Percentiles rank a stretch among this genome's conserved stretches.
Evolutionary conservation across 768 basidiomycete genomes (phyloP).

Genomic region (Macrocybe gigantea): DNA sequence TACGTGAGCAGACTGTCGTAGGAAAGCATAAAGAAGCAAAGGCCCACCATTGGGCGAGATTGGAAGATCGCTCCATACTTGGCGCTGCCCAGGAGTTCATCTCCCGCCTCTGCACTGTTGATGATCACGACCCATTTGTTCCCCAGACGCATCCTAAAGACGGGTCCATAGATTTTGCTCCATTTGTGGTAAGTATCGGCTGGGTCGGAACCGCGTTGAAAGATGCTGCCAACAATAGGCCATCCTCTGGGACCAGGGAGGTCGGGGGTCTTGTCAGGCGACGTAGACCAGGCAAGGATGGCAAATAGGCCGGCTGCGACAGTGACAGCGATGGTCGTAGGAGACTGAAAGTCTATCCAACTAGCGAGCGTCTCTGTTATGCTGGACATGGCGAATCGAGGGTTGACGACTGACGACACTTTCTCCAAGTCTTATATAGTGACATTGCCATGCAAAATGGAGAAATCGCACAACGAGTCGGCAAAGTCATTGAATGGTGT

Average conservation of each 20-base stretch:
- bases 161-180: conserved; percentile 12
- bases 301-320: neutral
- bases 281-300: conserved; percentile 6
- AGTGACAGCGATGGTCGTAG: neutral
- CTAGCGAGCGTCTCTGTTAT: no score
- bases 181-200: conserved; percentile 12
- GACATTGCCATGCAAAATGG: no score
- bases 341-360: no score
- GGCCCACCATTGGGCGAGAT: conserved; percentile 9
- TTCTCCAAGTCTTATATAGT: no score
- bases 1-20: neutral
- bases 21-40: no score
- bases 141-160: conserved; percentile 11
- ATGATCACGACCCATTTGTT: conserved; percentile 11
- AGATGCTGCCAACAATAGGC: conserved; percentile 13
- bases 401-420: no score
- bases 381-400: no score
- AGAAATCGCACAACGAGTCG: no score
- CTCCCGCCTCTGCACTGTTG: conserved; percentile 9
- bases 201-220: conserved; percentile 9
- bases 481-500: no score
- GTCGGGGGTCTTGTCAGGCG: conserved; percentile 6
- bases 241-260: conserved; percentile 12
- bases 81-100: conserved; percentile 10
- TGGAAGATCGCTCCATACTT: conserved; percentile 10